Conservation (phyloP, 1,139 yeast species). For the Candida gigantensis region DNA sequence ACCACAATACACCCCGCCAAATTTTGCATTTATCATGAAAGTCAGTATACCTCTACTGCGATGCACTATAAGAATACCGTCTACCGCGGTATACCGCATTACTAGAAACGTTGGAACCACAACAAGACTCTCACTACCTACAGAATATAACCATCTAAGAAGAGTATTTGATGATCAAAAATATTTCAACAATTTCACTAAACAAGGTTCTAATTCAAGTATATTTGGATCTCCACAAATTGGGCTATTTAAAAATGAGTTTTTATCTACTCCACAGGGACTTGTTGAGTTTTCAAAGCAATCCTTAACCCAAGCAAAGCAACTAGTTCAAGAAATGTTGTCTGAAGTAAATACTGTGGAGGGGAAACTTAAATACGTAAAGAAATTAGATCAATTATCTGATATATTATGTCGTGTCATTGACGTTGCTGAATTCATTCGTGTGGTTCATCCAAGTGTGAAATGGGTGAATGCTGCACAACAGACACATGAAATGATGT, state of each 20-base stretch:
- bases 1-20: too few species aligned
- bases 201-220: constrained; percentile 11
- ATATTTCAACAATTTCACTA: constrained; percentile 40
- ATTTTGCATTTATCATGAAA: too few species aligned
- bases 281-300: constrained; percentile 63
- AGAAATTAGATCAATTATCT: constrained; percentile 78
- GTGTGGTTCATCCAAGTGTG: constrained; percentile 82
- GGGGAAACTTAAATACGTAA: constrained; percentile 56
- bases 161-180: constrained; percentile 49
- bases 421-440: constrained; percentile 88
- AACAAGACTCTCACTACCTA: neutral
- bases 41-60: constrained; percentile 7
- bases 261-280: constrained; percentile 69
- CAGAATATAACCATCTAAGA: constrained; percentile 20
- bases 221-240: constrained; percentile 25
- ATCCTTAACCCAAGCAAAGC: constrained; percentile 64
- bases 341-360: constrained; percentile 41
- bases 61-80: constrained; percentile 3
- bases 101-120: neutral
- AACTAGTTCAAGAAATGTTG: constrained; percentile 57
- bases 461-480: constrained; percentile 81
- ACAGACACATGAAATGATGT: constrained; percentile 82
- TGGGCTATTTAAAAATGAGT: constrained; percentile 77
- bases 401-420: constrained; percentile 90
- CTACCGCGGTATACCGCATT: neutral